These are phyloP conservation scores for Phaseolus coccineus DNA, from an alignment of 331 rosid species.

Conservation along the genomic window DNA sequence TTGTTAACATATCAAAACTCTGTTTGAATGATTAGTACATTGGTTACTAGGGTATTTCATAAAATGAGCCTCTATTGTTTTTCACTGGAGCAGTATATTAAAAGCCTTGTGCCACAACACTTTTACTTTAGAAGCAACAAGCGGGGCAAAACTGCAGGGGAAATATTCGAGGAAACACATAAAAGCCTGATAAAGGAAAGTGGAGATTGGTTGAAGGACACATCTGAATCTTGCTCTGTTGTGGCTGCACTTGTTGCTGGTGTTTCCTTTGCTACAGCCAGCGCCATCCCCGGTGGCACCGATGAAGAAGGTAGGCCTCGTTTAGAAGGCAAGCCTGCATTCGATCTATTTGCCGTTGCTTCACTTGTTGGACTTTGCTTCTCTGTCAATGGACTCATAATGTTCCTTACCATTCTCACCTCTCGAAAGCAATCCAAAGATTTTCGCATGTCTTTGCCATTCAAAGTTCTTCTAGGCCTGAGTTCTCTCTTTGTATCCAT, in stretches of 20 bases:
- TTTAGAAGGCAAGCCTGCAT: conserved; percentile 49
- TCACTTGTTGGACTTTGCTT: conserved; percentile 60
- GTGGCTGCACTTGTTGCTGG: conserved; percentile 57
- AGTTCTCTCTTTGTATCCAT: conserved; percentile 51
- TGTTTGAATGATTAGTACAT: too few relatives aligned
- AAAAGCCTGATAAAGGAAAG: background rate
- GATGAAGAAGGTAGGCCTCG: conserved; percentile 18
- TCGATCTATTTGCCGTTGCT: conserved; percentile 53
- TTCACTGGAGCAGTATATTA: conserved; percentile 47
- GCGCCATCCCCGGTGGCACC: conserved; percentile 38
- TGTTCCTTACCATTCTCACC: conserved; percentile 68
- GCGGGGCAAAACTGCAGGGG: background rate
- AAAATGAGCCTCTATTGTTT: background rate
- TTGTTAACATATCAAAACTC: too few relatives aligned
- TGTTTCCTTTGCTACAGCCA: conserved; percentile 49
- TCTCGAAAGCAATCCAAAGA: conserved; percentile 57
- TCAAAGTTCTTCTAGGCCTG: conserved; percentile 51
- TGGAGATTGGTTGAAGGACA: conserved; percentile 40
- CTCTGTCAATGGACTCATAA: conserved; percentile 62
- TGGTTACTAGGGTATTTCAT: background rate
- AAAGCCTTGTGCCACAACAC: conserved; percentile 41
- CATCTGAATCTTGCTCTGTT: conserved; percentile 52
- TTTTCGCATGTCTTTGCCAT: conserved; percentile 52
- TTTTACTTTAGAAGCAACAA: conserved; percentile 36
- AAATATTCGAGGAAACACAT: conserved; percentile 37